These are phyloP conservation scores for Lobulomyces angularis DNA, from an alignment of 192 early-diverging fungal species.

Conservation along the genomic window DNA sequence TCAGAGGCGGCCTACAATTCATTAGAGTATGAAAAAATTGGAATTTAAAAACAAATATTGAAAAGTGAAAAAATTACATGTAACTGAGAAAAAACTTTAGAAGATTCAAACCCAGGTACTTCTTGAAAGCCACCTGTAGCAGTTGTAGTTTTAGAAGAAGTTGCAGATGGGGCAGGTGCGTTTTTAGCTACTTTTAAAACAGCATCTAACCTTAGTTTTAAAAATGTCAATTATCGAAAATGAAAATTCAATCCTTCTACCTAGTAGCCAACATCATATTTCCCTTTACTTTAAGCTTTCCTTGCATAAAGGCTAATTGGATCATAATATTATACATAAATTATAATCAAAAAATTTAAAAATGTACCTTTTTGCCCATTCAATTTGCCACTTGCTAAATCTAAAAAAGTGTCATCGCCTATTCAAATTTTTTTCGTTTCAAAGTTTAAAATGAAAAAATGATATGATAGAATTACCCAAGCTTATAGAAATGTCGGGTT, in stretches of 20 bases:
- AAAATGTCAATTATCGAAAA: neutral
- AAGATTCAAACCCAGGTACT: neutral
- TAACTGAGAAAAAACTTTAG: no score
- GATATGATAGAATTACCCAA: no score
- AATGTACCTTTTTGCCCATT: conserved; percentile 14
- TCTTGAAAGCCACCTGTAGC: conserved; percentile 14
- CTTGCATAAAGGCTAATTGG: conserved; percentile 33
- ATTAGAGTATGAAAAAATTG: no score
- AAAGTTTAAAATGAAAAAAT: no score
- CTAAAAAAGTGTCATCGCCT: conserved; percentile 25
- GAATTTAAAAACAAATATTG: no score
- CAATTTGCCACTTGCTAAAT: conserved; percentile 29
- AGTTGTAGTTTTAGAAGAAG: no score
- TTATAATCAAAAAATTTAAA: neutral
- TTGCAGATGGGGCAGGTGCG: no score
- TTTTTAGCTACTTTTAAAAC: conserved; percentile 24
- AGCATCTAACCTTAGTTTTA: conserved; percentile 7
- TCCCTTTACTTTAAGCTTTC: conserved; percentile 34
- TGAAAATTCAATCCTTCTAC: neutral
- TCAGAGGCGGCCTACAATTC: neutral
- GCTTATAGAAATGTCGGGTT: no score
- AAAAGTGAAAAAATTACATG: no score
- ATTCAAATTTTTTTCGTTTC: no score
- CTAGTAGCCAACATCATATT: conserved; percentile 9
- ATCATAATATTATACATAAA: neutral